A percentile compares a stretch with the other conserved stretches of the same genome.
These are phyloP conservation scores for Aspergillus avenaceus DNA, from an alignment of 495 filamentous ascomycete species.

Conservation along the genomic window DNA sequence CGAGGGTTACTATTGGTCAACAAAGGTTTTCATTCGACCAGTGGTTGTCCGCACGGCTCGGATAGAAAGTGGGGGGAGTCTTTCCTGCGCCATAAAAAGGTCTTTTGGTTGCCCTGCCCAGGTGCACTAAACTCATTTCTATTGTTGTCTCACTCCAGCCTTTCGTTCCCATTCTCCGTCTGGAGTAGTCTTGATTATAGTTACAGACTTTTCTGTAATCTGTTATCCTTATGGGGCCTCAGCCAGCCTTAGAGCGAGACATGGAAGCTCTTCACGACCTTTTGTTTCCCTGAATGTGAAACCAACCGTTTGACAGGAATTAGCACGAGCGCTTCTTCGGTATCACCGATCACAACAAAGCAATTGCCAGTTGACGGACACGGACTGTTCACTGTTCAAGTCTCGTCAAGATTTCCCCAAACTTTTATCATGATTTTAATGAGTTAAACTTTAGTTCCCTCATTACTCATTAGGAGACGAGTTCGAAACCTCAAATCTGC, in stretches of 20 bases:
- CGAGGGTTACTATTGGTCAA: constrained; percentile 7
- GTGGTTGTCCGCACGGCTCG: constrained; percentile 21
- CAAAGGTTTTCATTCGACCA: neutral
- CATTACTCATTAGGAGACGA: neutral
- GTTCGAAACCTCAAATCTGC: neutral
- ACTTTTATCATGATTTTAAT: no score
- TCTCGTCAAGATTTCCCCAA: no score
- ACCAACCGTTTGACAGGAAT: no score
- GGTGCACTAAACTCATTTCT: neutral
- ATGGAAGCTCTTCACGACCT: no score
- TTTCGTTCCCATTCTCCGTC: neutral
- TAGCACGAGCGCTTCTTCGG: no score
- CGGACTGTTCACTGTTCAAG: no score
- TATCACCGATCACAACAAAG: no score
- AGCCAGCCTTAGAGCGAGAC: neutral
- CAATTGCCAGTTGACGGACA: no score
- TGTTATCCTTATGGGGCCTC: neutral
- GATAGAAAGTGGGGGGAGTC: constrained; percentile 17
- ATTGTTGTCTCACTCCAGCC: neutral
- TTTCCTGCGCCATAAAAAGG: no score
- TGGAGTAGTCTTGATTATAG: neutral
- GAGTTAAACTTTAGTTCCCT: neutral
- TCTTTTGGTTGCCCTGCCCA: no score
- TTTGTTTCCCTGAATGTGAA: no score
- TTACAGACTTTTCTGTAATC: neutral